Conservation (phyloP, 164 flowering plant species). For the Cinnamomum micranthum region DNA sequence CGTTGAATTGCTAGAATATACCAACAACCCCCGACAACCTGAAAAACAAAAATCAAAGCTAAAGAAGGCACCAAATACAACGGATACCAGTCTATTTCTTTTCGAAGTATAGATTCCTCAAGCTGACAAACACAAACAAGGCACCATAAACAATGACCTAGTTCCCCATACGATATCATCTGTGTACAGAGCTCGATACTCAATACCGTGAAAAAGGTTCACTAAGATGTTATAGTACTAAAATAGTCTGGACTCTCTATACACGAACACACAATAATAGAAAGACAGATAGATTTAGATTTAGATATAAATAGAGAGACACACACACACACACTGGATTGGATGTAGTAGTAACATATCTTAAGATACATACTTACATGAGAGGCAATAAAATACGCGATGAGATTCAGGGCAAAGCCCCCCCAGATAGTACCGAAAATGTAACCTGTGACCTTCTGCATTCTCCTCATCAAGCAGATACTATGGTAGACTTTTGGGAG, state of each 20-base stretch:
- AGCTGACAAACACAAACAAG: not conserved
- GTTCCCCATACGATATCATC: no score
- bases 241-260: no score
- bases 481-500: slow-evolving; percentile 90
- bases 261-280: no score
- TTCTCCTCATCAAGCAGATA: slow-evolving; percentile 67
- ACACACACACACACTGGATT: not conserved
- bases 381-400: slow-evolving; percentile 95
- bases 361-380: slow-evolving; percentile 48
- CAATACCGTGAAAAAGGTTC: no score
- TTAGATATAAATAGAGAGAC: not conserved
- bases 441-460: slow-evolving; percentile 95
- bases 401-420: slow-evolving; percentile 90
- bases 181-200: no score
- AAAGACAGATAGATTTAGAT: no score
- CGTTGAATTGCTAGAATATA: slow-evolving; percentile 91
- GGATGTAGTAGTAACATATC: not conserved
- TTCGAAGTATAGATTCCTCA: not conserved
- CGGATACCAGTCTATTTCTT: not conserved
- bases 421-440: slow-evolving; percentile 98
- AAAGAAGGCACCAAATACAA: not conserved
- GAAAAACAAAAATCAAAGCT: not conserved
- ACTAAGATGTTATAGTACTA: no score
- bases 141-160: no score
- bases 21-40: slow-evolving; percentile 99